Evolutionary conservation across 352 stramenopile species (phyloP), one percentile per base, ranked within the genome.

Genomic region (Vaucheria bursata): DNA sequence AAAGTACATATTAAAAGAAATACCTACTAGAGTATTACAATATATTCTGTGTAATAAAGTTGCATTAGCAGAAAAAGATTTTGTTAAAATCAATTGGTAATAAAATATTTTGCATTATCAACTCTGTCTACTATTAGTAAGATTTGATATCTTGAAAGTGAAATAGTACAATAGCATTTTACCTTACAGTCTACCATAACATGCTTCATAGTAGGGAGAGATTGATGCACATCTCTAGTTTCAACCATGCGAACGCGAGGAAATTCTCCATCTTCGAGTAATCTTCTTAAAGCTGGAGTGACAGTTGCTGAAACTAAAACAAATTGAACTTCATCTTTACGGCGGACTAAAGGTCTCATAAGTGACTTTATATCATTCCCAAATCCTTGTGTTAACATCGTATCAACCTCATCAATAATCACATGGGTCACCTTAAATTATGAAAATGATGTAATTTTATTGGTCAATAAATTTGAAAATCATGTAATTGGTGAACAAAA

Each of bases 401-500:
- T 84, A 77, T 84, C 79, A 34, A 84, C 73, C 79, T 84, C 79
- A 68, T 84, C 79, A 33, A 84, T 72, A 33, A 84, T 72, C 0
- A 84, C 79, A 50, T 84, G 69, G 4, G 78, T 84, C 1, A 84
- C 79, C 79, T 84, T 35, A 18, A 74, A 74, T 29, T n/a, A n/a
- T n/a, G n/a, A n/a, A n/a, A n/a, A n/a, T n/a, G n/a, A n/a, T n/a
- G n/a, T n/a, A n/a, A n/a, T n/a, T n/a, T n/a, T n/a, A n/a, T n/a
- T n/a, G n/a, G n/a, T n/a, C n/a, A n/a, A n/a, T n/a, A n/a, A n/a
- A n/a, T n/a, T n/a, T n/a, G n/a, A n/a, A n/a, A n/a, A n/a, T n/a
- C n/a, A n/a, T n/a, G n/a, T n/a, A n/a, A n/a, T n/a, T n/a, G n/a
- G n/a, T n/a, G n/a, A n/a, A n/a, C n/a, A n/a, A n/a, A n/a, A n/a